Percentiles rank a stretch among this genome's conserved stretches.
These are phyloP conservation scores for Eragrostis curvula DNA, from an alignment of 176 grass and related monocot species.

Conservation along the genomic window DNA sequence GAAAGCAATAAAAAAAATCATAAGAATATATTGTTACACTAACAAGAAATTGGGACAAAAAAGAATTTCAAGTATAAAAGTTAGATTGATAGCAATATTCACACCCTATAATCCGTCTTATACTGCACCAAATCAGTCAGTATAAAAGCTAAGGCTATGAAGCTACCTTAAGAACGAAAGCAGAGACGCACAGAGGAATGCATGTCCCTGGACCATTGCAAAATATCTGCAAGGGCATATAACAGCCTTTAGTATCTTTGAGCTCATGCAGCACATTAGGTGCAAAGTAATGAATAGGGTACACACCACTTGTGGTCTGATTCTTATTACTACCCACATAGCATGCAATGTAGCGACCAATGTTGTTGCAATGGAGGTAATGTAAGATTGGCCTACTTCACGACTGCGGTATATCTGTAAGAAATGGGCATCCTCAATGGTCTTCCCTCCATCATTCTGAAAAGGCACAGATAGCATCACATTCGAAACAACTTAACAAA, in stretches of 20 bases:
- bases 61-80: not conserved
- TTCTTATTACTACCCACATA: slow-evolving; percentile 77
- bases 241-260: slow-evolving; percentile 41
- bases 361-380: slow-evolving; percentile 84
- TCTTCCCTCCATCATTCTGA: slow-evolving; percentile 49
- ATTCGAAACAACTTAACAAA: slow-evolving; percentile 5
- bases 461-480: slow-evolving; percentile 30
- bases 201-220: slow-evolving; percentile 96
- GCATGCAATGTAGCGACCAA: slow-evolving; percentile 76
- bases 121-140: slow-evolving; percentile 1
- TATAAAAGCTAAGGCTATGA: slow-evolving; percentile 4
- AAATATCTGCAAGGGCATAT: slow-evolving; percentile 65
- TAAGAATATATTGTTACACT: not conserved
- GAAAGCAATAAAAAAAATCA: slow-evolving; percentile 15
- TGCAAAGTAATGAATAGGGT: slow-evolving; percentile 19
- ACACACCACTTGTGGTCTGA: slow-evolving; percentile 90
- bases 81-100: not conserved
- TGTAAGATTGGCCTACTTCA: slow-evolving; percentile 97
- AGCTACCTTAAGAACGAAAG: slow-evolving; percentile 82
- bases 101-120: not conserved
- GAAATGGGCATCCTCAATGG: slow-evolving; percentile 52
- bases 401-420: slow-evolving; percentile 91
- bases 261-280: slow-evolving; percentile 12
- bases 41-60: not conserved
- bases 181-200: slow-evolving; percentile 80